These are phyloP conservation scores for Fomitopsis schrenkii DNA, from an alignment of 1,284 basidiomycete genomes.

Conservation along the genomic window DNA sequence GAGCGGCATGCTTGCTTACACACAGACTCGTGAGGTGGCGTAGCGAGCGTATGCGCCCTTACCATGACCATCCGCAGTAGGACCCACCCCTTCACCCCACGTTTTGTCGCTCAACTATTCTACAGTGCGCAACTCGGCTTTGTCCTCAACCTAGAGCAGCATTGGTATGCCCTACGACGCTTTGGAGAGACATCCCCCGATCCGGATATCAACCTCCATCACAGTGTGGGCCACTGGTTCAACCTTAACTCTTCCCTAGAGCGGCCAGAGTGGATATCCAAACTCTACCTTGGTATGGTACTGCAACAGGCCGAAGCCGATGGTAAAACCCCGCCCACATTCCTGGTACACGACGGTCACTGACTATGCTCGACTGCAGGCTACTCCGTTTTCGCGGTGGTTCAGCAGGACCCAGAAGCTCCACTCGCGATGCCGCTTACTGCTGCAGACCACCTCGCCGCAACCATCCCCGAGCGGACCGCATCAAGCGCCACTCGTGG, in stretches of 20 bases:
- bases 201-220: constrained; percentile 33
- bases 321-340: constrained; percentile 37
- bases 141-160: constrained; percentile 82
- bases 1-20: background rate
- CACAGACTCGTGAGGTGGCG: constrained; percentile 76
- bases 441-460: constrained; percentile 63
- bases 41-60: constrained; percentile 74
- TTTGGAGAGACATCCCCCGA: constrained; percentile 57
- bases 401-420: constrained; percentile 45
- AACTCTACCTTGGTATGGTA: constrained; percentile 81
- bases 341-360: no score
- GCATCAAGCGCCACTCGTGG: constrained; percentile 22
- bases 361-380: constrained; percentile 39
- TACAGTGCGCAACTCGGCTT: constrained; percentile 80
- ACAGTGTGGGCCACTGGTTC: constrained; percentile 76
- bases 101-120: background rate
- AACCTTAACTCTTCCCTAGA: constrained; percentile 82
- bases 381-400: constrained; percentile 85
- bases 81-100: background rate
- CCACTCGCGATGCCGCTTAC: constrained; percentile 53
- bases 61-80: constrained; percentile 78
- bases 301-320: constrained; percentile 85
- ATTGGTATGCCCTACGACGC: constrained; percentile 87
- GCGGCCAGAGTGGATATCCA: constrained; percentile 79
- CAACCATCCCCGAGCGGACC: constrained; percentile 49